Evolutionary conservation across 2,329 filamentous ascomycete species (phyloP).

Genomic region (Coniochaeta hoffmannii): DNA sequence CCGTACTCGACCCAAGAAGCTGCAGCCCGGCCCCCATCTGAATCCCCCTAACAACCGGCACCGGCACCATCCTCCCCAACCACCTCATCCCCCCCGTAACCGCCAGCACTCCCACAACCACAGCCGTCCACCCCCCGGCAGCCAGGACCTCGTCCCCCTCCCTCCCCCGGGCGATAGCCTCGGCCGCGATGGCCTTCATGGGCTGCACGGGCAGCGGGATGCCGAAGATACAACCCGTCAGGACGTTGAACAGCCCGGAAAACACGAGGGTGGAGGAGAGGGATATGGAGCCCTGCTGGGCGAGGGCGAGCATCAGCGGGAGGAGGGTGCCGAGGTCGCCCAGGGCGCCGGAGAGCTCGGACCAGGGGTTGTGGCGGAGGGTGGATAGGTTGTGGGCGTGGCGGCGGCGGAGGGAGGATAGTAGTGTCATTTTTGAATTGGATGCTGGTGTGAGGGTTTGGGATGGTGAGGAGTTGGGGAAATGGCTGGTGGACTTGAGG

Average conservation of each 20-base stretch:
- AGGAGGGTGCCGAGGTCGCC: constrained; percentile 87
- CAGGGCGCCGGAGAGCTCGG: constrained; percentile 79
- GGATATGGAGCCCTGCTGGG: constrained; percentile 69
- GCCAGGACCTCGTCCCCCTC: constrained; percentile 56
- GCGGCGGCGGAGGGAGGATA: constrained; percentile 21
- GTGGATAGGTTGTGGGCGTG: constrained; percentile 42
- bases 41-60: constrained; percentile 88
- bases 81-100: constrained; percentile 69
- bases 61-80: constrained; percentile 67
- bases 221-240: constrained; percentile 76
- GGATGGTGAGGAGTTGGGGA: no score
- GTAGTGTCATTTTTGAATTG: constrained; percentile 9
- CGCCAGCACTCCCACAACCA: constrained; percentile 68
- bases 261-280: constrained; percentile 81
- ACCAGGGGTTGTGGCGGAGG: constrained; percentile 37
- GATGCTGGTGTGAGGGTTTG: no score
- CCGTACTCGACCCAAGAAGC: constrained; percentile 55
- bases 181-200: constrained; percentile 46
- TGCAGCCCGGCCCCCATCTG: constrained; percentile 87
- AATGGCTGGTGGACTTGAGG: no score
- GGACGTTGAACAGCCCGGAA: constrained; percentile 78
- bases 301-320: constrained; percentile 81
- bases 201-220: constrained; percentile 89
- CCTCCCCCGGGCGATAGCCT: neutral
- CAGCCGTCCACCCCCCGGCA: constrained; percentile 73